Evolutionary conservation across 2,329 filamentous ascomycete genomes (phyloP).

Genomic region (Clonostachys chloroleuca): DNA sequence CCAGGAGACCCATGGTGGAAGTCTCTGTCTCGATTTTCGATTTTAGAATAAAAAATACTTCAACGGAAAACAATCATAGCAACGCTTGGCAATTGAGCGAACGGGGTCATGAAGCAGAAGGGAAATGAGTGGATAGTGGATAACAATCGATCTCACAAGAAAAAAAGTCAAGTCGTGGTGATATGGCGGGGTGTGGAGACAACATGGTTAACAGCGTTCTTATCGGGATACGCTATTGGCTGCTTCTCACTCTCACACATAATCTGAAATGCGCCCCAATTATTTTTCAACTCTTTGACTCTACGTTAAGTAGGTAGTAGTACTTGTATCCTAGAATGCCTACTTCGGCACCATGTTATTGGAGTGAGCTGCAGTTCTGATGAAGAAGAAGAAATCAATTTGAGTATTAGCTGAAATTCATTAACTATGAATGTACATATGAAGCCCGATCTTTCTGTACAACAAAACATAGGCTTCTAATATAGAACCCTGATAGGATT

Average conservation of each 20-base stretch:
- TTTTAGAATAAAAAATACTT: too few species aligned
- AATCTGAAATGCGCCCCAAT: neutral
- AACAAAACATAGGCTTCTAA: too few species aligned
- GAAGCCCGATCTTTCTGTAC: too few species aligned
- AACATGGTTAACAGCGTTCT: conserved; percentile 1
- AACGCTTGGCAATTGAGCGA: neutral
- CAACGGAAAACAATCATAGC: neutral
- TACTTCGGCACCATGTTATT: too few species aligned
- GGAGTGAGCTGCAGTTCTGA: neutral
- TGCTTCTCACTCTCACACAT: neutral
- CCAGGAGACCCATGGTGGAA: conserved; percentile 26
- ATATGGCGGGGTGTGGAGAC: conserved; percentile 12
- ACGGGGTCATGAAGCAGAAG: too few species aligned
- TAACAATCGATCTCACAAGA: neutral
- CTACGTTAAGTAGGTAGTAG: too few species aligned
- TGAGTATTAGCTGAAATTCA: too few species aligned
- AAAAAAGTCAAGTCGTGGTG: conserved; percentile 16
- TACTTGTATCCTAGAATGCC: too few species aligned
- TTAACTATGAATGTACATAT: too few species aligned
- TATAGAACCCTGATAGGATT: too few species aligned
- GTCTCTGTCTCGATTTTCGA: neutral
- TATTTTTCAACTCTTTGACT: too few species aligned
- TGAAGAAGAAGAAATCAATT: neutral
- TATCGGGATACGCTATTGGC: conserved; percentile 20
- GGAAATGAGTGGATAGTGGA: too few species aligned